Conservation (phyloP, 2,329 filamentous ascomycete genomes). For the Pseudogymnoascus destructans region DNA sequence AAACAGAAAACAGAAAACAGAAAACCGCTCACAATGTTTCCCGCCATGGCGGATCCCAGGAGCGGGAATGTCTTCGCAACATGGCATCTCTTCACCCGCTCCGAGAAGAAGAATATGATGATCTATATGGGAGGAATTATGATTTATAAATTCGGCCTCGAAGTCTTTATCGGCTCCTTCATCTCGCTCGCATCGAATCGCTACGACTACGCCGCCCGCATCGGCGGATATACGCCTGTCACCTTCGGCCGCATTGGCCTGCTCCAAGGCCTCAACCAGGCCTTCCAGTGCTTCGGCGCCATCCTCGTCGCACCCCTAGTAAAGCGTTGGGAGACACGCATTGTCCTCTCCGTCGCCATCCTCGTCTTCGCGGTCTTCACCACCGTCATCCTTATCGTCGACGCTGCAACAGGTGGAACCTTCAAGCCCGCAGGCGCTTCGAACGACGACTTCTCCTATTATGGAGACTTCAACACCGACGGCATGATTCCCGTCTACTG, state of each 20-base stretch:
- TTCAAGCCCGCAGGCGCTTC: conserved; percentile 27
- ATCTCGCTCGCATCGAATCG: conserved; percentile 36
- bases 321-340: conserved; percentile 34
- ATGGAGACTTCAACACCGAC: conserved; percentile 48
- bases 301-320: conserved; percentile 38
- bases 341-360: conserved; percentile 33
- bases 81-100: conserved; percentile 26
- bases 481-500: conserved; percentile 37
- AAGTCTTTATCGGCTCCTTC: conserved; percentile 38
- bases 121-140: conserved; percentile 38
- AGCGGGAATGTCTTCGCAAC: neutral
- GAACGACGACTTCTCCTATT: conserved; percentile 31
- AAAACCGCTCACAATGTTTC: neutral
- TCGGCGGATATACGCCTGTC: conserved; percentile 24
- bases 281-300: conserved; percentile 37
- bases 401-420: conserved; percentile 35
- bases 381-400: conserved; percentile 35
- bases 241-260: conserved; percentile 36
- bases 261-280: conserved; percentile 36
- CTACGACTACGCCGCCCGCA: conserved; percentile 33
- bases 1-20: too few species aligned
- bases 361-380: conserved; percentile 35
- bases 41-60: neutral
- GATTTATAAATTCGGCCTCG: conserved; percentile 39
- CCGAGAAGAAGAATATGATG: conserved; percentile 33